Base-by-base conservation (phyloP, 2,329 filamentous ascomycete genomes). In the Cercospora canescens region DNA sequence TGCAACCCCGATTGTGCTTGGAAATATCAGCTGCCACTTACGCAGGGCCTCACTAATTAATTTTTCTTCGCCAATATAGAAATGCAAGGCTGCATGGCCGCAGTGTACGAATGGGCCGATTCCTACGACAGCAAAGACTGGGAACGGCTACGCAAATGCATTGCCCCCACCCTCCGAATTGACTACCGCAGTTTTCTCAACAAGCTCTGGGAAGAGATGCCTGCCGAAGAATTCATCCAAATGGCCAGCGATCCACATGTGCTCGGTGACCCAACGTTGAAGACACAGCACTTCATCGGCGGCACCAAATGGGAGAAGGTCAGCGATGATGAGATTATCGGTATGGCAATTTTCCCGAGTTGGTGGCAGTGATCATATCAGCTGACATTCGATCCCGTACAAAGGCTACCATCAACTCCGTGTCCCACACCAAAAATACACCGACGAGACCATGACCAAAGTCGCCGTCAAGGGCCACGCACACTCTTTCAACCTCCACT, bases 111-210 rank as follows among this genome's bases (percentile, higher is more conserved):
- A 73, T 89, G 87, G 87, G 87, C 86, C 64, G 87, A 88, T 76
- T 87, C 84, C 80, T 89, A 89, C 77, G 87, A 89, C 77, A 84
- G 83, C 76, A 90, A 90, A 78, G 86, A 89, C 79, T 89, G 87
- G 87, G 80, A 82, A 14, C 84, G 86, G 60, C 82, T 89, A 30
- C 75, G 80, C 70, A 85, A 84, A 69, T 86, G 85, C 80, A 88
- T 91, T 70, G 88, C 88, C 2, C 88, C 88, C 1, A 88, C 84
- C 56, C 68, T 75, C 32, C 76, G 89, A 83, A 85, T 93, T 73
- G 91, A 93, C 82, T 93, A 93, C 84, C 82, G 76, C 69, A 87
- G 76, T 14, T 83, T 86, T 72, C 78, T 86, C 67, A 78, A 82
- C 78, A 84, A 86, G 76, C 74, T 83, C 60, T 87, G 85, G 85